Evolutionary conservation across 169 alveolate genomes (phyloP), one percentile per base, ranked within the genome.

Genomic region (Cryptosporidium viatorum): DNA sequence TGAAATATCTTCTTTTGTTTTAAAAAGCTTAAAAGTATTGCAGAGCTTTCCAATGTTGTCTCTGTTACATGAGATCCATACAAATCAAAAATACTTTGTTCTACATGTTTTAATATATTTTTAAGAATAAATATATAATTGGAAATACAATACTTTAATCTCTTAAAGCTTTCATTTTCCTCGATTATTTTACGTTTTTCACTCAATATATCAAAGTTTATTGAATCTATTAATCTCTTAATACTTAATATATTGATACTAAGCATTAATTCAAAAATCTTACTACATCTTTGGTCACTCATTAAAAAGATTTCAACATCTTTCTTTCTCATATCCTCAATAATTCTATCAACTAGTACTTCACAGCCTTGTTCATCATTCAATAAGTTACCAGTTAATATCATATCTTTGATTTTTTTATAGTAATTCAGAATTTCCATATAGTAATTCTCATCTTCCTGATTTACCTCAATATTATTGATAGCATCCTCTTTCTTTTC

Each of bases 261-360:
- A 43, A 80, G 65, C 43, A 80, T 80, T 33, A 80, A 33, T 43
- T 80, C 89, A 59, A 80, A 59, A 33, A 67, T 65, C 35, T 80
- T 80, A 80, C 89, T 80, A 23, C 89, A 80, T 21, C 89, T 80
- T 45, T 80, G 89, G 43, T 80, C 89, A 16, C 68, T 80, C 35
- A 80, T 41, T 23, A 80, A 80, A 16, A 80, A 80, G 26, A 45
- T 41, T 21, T 80, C 89, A 21, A 80, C 55, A 23, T 80, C 89
- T 41, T 80, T 80, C 48, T 80, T 80, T 26, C 39, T 80, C 75
- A 80, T 80, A 62, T 80, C 89, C 41, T 80, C 89, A 80, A 80
- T 67, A 41, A 80, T 59, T 37, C 75, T 35, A 23, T 80, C 80
- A 0, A 65, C 51, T 23, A 80, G 39, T 45, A 29, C 65, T 23